phyloP scores from a whole-genome alignment of 2,329 filamentous ascomycete species.

The Colletotrichum incanum region DNA sequence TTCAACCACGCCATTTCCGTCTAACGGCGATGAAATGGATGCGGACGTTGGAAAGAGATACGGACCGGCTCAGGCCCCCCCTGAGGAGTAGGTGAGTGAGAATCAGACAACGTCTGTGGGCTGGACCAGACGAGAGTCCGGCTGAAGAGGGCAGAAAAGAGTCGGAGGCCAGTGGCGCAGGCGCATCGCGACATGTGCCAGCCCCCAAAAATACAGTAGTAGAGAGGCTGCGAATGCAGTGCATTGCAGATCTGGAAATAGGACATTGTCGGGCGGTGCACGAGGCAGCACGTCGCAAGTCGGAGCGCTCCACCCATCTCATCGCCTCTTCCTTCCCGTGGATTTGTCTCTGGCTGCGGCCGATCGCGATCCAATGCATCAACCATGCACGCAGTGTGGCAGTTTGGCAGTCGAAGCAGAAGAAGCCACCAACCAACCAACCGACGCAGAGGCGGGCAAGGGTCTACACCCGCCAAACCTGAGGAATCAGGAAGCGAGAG shows the following conservation, averaged over 20 bases:
- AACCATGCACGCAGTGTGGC: background rate
- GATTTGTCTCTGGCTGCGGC: constrained; percentile 17
- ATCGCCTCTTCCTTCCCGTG: background rate
- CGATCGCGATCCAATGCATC: constrained; percentile 33
- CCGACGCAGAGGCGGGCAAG: background rate
- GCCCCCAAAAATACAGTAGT: background rate
- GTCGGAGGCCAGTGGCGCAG: background rate
- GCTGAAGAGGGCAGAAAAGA: background rate
- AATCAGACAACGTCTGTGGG: background rate
- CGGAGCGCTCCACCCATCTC: background rate
- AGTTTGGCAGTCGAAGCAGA: too few relatives aligned
- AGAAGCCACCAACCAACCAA: background rate
- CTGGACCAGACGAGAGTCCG: background rate
- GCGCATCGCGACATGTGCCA: background rate
- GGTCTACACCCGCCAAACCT: constrained; percentile 19
- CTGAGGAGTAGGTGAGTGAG: background rate
- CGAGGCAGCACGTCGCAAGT: background rate
- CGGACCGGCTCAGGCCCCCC: background rate
- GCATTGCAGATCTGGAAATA: constrained; percentile 14
- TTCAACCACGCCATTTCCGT: background rate
- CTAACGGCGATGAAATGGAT: background rate
- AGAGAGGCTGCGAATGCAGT: background rate
- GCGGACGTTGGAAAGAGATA: background rate
- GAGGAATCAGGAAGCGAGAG: background rate
- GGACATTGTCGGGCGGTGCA: constrained; percentile 20